These are phyloP conservation scores for Albugo laibachii DNA, from an alignment of 352 stramenopile genomes.

Conservation along the genomic window DNA sequence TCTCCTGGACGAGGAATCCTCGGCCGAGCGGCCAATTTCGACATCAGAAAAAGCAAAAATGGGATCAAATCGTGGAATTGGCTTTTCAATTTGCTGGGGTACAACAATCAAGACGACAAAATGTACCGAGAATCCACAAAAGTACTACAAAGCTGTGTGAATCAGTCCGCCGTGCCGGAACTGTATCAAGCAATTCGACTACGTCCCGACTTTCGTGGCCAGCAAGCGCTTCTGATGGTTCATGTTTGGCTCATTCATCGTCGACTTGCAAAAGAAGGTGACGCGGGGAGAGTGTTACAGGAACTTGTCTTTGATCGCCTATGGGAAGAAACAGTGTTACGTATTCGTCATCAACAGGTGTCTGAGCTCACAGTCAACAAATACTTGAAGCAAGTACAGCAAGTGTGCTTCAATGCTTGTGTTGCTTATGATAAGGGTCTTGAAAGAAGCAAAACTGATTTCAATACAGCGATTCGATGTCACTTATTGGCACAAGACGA, in stretches of 20 bases:
- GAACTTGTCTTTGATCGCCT: conserved; percentile 93
- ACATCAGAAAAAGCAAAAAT: conserved; percentile 43
- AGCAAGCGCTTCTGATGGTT: conserved; percentile 85
- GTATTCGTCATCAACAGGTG: conserved; percentile 85
- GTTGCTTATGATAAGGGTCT: conserved; percentile 87
- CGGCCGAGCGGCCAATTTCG: conserved; percentile 57
- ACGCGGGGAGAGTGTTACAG: conserved; percentile 71
- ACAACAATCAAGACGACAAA: conserved; percentile 71
- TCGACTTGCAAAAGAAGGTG: conserved; percentile 60
- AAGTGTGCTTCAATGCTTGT: conserved; percentile 87
- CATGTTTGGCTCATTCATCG: conserved; percentile 95
- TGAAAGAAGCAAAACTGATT: conserved; percentile 9
- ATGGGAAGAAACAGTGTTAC: conserved; percentile 88
- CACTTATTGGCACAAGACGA: neutral
- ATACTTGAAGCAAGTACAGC: conserved; percentile 89
- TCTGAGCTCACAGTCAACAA: conserved; percentile 93
- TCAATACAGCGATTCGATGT: neutral
- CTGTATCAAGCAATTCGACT: conserved; percentile 53
- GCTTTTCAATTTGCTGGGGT: conserved; percentile 67
- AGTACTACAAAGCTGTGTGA: conserved; percentile 72
- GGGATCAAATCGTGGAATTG: conserved; percentile 56
- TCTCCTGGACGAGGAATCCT: conserved; percentile 50
- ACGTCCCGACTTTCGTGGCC: conserved; percentile 73
- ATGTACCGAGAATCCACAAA: conserved; percentile 49
- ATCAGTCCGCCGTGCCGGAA: conserved; percentile 46